phyloP scores from a whole-genome alignment of 345 rosid species.

The Physaria fendleri region DNA sequence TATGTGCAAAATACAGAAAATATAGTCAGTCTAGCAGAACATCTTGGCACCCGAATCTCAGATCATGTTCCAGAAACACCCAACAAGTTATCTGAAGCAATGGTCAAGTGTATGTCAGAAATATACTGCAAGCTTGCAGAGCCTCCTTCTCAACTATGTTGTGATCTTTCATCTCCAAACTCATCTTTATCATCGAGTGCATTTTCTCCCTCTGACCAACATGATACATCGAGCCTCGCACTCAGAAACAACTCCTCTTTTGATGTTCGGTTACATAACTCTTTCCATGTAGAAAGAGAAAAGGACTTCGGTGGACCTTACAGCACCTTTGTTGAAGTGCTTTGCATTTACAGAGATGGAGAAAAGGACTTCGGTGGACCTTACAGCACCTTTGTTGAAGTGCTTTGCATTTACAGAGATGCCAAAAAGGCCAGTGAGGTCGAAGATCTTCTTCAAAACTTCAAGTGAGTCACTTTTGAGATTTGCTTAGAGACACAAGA shows the following conservation, averaged over 20 bases:
- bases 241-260: slow-evolving; percentile 66
- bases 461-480: slow-evolving; percentile 45
- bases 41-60: slow-evolving; percentile 78
- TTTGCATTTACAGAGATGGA: slow-evolving; percentile 79
- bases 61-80: slow-evolving; percentile 92
- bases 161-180: slow-evolving; percentile 68
- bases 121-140: slow-evolving; percentile 90
- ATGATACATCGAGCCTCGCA: slow-evolving; percentile 82
- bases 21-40: slow-evolving; percentile 87
- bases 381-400: slow-evolving; percentile 79
- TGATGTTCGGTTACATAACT: slow-evolving; percentile 69
- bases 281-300: slow-evolving; percentile 77
- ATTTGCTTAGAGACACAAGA: not conserved
- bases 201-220: slow-evolving; percentile 67
- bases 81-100: slow-evolving; percentile 91
- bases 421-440: slow-evolving; percentile 70
- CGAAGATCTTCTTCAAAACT: slow-evolving; percentile 74
- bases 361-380: slow-evolving; percentile 92
- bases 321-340: slow-evolving; percentile 79
- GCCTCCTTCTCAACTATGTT: slow-evolving; percentile 51
- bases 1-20: slow-evolving; percentile 63
- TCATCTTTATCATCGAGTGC: slow-evolving; percentile 72
- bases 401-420: slow-evolving; percentile 74
- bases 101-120: slow-evolving; percentile 87
- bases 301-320: slow-evolving; percentile 95